These are phyloP conservation scores for Gossypium bickii DNA, from an alignment of 345 rosid genomes.

Conservation along the genomic window DNA sequence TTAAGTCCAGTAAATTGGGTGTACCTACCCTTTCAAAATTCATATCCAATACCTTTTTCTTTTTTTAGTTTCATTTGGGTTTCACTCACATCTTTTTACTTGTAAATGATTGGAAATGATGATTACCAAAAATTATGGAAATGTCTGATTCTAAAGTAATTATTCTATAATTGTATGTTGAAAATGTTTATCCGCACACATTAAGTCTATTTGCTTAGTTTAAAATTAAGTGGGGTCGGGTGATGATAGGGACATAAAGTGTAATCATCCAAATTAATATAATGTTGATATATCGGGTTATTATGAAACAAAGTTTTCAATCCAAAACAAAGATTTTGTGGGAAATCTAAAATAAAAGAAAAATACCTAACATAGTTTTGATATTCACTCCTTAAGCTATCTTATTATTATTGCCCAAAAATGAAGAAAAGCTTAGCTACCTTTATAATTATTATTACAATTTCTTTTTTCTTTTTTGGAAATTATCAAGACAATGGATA, in stretches of 20 bases:
- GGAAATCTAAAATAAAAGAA: not conserved
- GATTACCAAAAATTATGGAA: no score
- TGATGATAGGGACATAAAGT: not conserved
- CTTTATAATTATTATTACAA: not conserved
- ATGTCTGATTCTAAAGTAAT: no score
- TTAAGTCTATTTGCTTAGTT: not conserved
- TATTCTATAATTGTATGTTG: no score
- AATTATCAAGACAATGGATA: not conserved
- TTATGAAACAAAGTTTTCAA: constrained; percentile 12
- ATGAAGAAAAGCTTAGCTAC: not conserved
- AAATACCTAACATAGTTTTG: not conserved
- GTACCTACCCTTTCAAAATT: no score
- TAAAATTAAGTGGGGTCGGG: not conserved
- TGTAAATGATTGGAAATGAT: no score
- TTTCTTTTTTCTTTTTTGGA: not conserved
- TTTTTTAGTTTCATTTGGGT: no score
- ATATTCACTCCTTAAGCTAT: not conserved
- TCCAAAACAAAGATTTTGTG: not conserved
- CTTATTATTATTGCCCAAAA: not conserved
- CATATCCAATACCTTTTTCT: no score
- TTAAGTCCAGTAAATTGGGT: not conserved
- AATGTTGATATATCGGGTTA: not conserved
- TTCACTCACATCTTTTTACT: no score
- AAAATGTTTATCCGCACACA: not conserved
- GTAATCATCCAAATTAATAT: not conserved